phyloP scores from a whole-genome alignment of 1,139 yeast genomes.

The Geotrichum aggregatum region DNA sequence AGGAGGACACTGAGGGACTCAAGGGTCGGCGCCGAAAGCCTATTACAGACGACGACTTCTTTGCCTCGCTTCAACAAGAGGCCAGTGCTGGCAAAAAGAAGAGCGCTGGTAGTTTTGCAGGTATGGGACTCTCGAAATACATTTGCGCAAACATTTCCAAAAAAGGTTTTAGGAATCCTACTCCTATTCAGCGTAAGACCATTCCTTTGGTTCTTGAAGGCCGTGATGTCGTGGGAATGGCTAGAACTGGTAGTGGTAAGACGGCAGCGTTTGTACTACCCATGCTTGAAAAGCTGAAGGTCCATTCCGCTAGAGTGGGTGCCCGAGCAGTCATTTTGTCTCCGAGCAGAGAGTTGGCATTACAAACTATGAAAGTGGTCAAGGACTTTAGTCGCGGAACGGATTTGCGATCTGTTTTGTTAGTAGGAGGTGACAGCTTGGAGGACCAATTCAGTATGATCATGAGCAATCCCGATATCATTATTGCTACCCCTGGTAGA shows the following conservation, averaged over 20 bases:
- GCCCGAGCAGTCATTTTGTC: constrained; percentile 83
- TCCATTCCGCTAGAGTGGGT: constrained; percentile 84
- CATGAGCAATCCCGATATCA: constrained; percentile 91
- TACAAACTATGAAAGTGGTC: constrained; percentile 84
- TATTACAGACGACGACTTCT: constrained; percentile 16
- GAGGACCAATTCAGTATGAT: constrained; percentile 92
- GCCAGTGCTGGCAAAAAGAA: constrained; percentile 46
- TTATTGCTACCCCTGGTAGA: constrained; percentile 97
- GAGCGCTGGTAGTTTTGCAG: constrained; percentile 69
- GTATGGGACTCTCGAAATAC: constrained; percentile 79
- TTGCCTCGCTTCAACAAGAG: constrained; percentile 15
- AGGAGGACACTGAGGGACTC: constrained; percentile 42
- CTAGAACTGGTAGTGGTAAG: constrained; percentile 97
- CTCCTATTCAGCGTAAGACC: constrained; percentile 95
- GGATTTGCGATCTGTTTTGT: constrained; percentile 69
- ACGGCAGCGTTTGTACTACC: constrained; percentile 98
- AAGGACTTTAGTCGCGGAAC: constrained; percentile 84
- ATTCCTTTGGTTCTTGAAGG: constrained; percentile 84
- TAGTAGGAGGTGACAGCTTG: constrained; percentile 95
- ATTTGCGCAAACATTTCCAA: constrained; percentile 65
- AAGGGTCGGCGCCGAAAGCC: constrained; percentile 44
- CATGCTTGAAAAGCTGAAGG: constrained; percentile 74
- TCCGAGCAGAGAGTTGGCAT: constrained; percentile 91
- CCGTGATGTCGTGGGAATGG: constrained; percentile 98
- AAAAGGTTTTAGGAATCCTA: constrained; percentile 91